Base-by-base conservation (phyloP, 192 early-diverging fungal species). In the Podila clonocystis region DNA sequence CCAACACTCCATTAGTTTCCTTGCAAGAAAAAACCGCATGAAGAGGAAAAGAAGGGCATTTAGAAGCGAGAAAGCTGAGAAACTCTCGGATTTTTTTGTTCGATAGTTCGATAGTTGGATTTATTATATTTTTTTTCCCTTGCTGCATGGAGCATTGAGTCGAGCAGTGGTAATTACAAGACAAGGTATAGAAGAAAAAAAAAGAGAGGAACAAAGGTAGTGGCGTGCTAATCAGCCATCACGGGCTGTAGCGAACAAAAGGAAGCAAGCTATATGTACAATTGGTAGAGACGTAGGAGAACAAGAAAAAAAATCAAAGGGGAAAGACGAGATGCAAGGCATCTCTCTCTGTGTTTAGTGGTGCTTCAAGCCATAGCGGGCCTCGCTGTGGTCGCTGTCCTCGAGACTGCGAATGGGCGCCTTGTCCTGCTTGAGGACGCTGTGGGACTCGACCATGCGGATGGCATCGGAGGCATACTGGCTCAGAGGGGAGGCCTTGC, bases 381-480 rank as follows among this genome's bases (percentile, higher is more conserved):
- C 38, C 34, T 80, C 77, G 62, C 55, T 65, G 58, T 80, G 77
- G 31, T 80, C 77, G 22, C 67, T 70, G 73, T 80, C 77, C 30
- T 57, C 61, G 62, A 72, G 72, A 38, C 67, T 24, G 24, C 72
- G 77, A 26, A 80, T 73, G 20, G 70, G 50, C 38, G 77, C 77
- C 66, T 69, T 71, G 71, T 80, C 77, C 67, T 80, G 77, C 77
- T 80, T 80, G 24, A 73, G 70, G 30, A 45, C 70, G 57, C 67
- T 80, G 29, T 73, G 77, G 17, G 77, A 80, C 22, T 80, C 77
- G 9, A 80, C 66, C 50, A 80, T 57, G 45, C 71, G 70, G 57
- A 80, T 80, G 11, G 77, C 77, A 45, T 80, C 77, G 59, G 77
- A 80, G 31, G 77, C 77, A 41, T 80, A 67, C 66, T 80, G 77